Base-by-base conservation (phyloP, 2,329 filamentous ascomycete species). In the Alternaria gansuensis region DNA sequence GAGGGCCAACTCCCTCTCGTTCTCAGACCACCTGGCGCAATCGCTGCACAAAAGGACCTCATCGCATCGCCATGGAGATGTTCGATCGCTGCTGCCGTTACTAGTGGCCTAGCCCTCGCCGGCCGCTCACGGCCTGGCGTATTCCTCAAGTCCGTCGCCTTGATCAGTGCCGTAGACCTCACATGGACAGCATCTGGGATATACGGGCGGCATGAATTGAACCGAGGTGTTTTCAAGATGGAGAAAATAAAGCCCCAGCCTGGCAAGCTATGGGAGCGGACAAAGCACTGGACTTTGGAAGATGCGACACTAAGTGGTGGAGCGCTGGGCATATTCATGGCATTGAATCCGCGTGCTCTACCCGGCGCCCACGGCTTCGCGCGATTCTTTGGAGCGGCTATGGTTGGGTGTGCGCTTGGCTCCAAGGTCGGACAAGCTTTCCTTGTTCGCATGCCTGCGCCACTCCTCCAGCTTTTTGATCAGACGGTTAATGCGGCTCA, bases 241-340 rank as follows among this genome's bases (percentile, higher is more conserved):
- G 62, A 69, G 4, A 50, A 62, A 5, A 57, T 69, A 10, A 54
- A 64, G 8, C 62, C 67, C 13, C 50, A 53, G 48, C 67, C 65
- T 2, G 58, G 56, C 7, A 66, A 67, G 39, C 41, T 70, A 17
- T 71, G 64, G 65, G 65, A 72, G 43, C 51, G 53, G n/a, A 67
- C 66, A 23, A 60, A 60, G n/a, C 50, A 60, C 10, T 64, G 60
- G 59, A 66, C 60, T 1, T 9, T 45, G 8, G 66, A 70, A 34
- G 69, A 71, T 36, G 39, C 44, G 0, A 48, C 57, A 13, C n/a
- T 71, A 8, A 37, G 40, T 13, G 68, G 68, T 31, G 68, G 60
- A 33, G 59, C 41, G 7, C 46, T 65, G 17, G 66, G 64, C 13
- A 43, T 63, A 5, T 58, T 65, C 3, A 29, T 58, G 14, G 65